Base-by-base conservation (phyloP, 2,329 filamentous ascomycete genomes). In the Sarocladiaceae sp. region DNA sequence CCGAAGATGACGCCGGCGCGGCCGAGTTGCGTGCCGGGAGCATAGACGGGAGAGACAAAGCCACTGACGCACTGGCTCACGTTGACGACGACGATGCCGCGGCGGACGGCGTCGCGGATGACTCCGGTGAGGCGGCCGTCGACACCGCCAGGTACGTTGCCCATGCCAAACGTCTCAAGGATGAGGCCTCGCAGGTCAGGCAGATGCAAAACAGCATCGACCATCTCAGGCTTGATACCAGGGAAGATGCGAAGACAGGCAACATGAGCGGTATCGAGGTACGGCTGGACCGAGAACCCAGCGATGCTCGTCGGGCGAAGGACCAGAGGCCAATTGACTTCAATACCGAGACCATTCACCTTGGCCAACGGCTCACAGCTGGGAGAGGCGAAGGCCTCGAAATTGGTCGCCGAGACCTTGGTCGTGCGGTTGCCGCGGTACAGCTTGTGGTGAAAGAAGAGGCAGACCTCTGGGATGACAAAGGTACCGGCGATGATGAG, bases 361-460 rank as follows among this genome's bases (percentile, higher is more conserved):
- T 80, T 82, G 32, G 88, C 90, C 45, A 96, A 70, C 3, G 90
- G 87, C 26, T 84, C 78, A 53, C 81, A 80, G 62, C 95, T 96
- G n/a, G 90, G 90, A 35, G 84, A 88, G 47, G 82, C 84, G 62
- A 96, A 96, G 6, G 88, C 90, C 46, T 87, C 82, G 59, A 94
- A 95, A 44, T 86, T 81, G 47, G 85, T 87, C 5, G 89, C 86
- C 12, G 88, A 90, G 24, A 94, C 80, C 63, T 96, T 96, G 50
- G 87, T 93, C 9, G 86, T 82, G 48, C 90, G 74, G 64, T 95
- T 95, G 13, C 90, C 90, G 20, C 90, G 81, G 67, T 90, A 94
- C 16, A 96, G 76, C 53, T 83, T 88, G 67, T 94, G 86, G 64
- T 93, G 88, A 73, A 96, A 96, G 70, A 94, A 95, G 27, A 96